Evolutionary conservation across 2,329 filamentous ascomycete genomes (phyloP).

Genomic region (Macrophomina pseudophaseolina): DNA sequence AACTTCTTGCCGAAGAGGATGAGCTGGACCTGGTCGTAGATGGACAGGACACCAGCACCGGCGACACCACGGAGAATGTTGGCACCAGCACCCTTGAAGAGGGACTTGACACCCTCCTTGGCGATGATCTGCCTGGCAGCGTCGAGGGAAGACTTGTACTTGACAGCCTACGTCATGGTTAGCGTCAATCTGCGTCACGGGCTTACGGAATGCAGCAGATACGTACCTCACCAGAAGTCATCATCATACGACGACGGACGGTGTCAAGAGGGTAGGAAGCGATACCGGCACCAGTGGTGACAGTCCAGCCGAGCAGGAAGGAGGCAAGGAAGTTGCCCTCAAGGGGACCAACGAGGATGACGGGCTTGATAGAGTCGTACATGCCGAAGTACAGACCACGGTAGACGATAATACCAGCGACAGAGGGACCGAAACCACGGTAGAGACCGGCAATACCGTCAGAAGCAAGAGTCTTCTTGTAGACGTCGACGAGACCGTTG

Average conservation of each 20-base stretch:
- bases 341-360: conserved; percentile 87
- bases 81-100: conserved; percentile 99
- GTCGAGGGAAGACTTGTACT: conserved; percentile 97
- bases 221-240: conserved; percentile 80
- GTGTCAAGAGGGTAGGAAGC: conserved; percentile 99
- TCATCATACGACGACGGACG: conserved; percentile 99
- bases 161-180: conserved; percentile 77
- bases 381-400: conserved; percentile 99
- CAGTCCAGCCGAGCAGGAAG: conserved; percentile 96
- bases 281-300: conserved; percentile 99
- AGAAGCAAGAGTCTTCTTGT: conserved; percentile 99
- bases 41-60: conserved; percentile 99
- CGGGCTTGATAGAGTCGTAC: conserved; percentile 99
- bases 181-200: conserved; percentile 26
- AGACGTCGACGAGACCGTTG: conserved; percentile 99
- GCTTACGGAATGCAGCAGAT: conserved; percentile 11
- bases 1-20: conserved; percentile 99
- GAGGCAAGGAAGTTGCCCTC: conserved; percentile 99
- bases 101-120: conserved; percentile 96
- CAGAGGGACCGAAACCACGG: conserved; percentile 99
- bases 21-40: conserved; percentile 99
- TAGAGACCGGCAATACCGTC: conserved; percentile 99
- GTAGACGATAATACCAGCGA: conserved; percentile 99
- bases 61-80: conserved; percentile 99
- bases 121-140: conserved; percentile 92